phyloP scores from a whole-genome alignment of 2,329 filamentous ascomycete genomes.

The Pleurostoma richardsiae region DNA sequence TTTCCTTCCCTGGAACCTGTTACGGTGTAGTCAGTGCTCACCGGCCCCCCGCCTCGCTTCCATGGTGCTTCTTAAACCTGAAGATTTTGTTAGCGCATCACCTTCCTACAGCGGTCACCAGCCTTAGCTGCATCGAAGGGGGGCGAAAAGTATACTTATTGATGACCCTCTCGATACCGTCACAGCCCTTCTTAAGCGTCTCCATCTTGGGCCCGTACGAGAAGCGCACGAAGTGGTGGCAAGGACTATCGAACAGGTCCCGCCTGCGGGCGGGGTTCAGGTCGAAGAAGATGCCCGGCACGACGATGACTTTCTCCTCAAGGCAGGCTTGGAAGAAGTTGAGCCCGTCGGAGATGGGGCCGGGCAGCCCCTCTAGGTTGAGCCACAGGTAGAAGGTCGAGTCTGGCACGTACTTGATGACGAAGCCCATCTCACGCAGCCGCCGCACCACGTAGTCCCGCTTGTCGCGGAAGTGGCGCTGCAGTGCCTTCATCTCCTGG shows the following conservation, averaged over 20 bases:
- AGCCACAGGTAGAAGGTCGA: conserved; percentile 90
- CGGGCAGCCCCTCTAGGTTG: conserved; percentile 63
- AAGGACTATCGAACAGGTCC: conserved; percentile 90
- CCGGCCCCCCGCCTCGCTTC: no score
- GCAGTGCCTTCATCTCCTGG: conserved; percentile 83
- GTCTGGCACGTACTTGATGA: conserved; percentile 77
- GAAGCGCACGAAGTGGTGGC: conserved; percentile 85
- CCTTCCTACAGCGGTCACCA: no score
- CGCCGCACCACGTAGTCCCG: conserved; percentile 84
- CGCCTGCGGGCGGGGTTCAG: conserved; percentile 84
- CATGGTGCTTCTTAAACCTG: no score
- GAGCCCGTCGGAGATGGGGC: conserved; percentile 83
- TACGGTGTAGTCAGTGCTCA: no score
- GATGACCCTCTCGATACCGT: conserved; percentile 80
- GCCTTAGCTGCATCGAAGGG: no score
- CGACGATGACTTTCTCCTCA: conserved; percentile 91
- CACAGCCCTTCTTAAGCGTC: conserved; percentile 69
- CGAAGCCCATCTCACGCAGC: conserved; percentile 81
- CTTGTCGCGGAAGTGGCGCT: conserved; percentile 85
- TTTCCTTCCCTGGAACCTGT: no score
- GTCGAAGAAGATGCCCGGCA: conserved; percentile 97
- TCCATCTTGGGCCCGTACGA: conserved; percentile 84
- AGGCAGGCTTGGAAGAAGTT: conserved; percentile 97
- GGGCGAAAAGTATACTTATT: conserved; percentile 46
- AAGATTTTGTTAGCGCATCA: no score